A percentile compares a stretch with the other conserved stretches of the same genome.
Conservation (phyloP, 352 stramenopile species). For the Globisporangium iwayamae region DNA sequence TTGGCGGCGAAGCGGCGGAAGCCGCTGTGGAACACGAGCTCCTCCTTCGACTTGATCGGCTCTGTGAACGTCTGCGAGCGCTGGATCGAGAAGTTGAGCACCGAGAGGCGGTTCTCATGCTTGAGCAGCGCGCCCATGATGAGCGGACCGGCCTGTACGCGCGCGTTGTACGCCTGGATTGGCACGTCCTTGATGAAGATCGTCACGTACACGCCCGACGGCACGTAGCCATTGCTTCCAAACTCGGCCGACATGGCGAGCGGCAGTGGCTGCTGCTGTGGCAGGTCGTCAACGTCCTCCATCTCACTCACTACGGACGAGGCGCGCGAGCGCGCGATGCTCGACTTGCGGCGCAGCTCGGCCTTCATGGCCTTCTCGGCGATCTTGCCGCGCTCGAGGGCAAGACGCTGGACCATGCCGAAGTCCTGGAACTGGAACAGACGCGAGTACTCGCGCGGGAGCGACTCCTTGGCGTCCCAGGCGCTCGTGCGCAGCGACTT, state of each 20-base stretch:
- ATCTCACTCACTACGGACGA: conserved; percentile 57
- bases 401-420: conserved; percentile 90
- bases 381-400: conserved; percentile 80
- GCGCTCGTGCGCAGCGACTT: conserved; percentile 95
- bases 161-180: conserved; percentile 45
- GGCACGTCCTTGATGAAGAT: conserved; percentile 76
- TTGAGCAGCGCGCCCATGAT: conserved; percentile 88
- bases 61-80: conserved; percentile 71
- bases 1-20: conserved; percentile 93
- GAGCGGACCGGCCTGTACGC: conserved; percentile 55
- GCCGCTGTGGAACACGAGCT: conserved; percentile 94
- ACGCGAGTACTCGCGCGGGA: conserved; percentile 95
- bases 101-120: conserved; percentile 97
- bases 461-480: conserved; percentile 98
- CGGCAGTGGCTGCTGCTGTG: conserved; percentile 28
- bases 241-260: conserved; percentile 42
- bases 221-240: conserved; percentile 83
- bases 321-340: conserved; percentile 41
- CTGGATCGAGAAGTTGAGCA: conserved; percentile 97
- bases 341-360: conserved; percentile 56
- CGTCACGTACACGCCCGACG: conserved; percentile 93
- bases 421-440: conserved; percentile 98
- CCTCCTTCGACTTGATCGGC: conserved; percentile 96
- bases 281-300: conserved; percentile 74
- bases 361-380: conserved; percentile 70